Base-by-base conservation (phyloP, 2,329 filamentous ascomycete genomes). In the Aspergillus clavatus region DNA sequence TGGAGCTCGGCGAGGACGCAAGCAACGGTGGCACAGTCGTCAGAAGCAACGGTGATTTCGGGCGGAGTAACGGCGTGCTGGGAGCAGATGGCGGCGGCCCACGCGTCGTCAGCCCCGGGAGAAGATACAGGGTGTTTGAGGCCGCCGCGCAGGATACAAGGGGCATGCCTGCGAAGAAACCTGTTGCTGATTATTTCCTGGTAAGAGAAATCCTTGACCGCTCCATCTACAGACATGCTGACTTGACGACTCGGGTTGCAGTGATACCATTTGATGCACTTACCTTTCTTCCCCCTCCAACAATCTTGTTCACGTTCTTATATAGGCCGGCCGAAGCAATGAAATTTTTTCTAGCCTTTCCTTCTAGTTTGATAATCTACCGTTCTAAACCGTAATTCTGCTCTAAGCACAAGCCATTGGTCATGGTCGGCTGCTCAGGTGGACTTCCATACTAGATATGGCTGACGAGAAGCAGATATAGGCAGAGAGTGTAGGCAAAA, bases 101-200 rank as follows among this genome's bases (percentile, higher is more conserved):
- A 66, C 65, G 76, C 28, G 68, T 74, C 27, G 61, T 72, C 35
- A 90, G 90, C 1, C 93, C 93, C 1, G 93, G 90, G 3, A 79
- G 93, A 59, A 77, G 93, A 55, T 98, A 98, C 70, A 77, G 91
- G 27, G 91, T 98, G 7, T 98, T 98, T 65, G 90, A 97, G 61
- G 93, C 93, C 0, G 93, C 93, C 43, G 90, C 93, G 42, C 93
- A 98, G 72, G 93, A 97, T 67, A 89, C 86, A 1, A 80, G 93
- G 58, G 93, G 93, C 4, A 98, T 98, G 93, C 93, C 93, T 47
- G 93, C 93, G 3, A 98, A 98, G 79, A 97, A 97, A 70, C 93
- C 93, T 3, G 89, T 95, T 42, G 89, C 89, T 11, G 91, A 97
- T 71, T 98, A 97, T 74, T 98, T 98, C 69, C 74, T 98, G 70